These are phyloP conservation scores for Allantophomopsis lycopodina DNA, from an alignment of 2,329 filamentous ascomycete species.

Conservation along the genomic window DNA sequence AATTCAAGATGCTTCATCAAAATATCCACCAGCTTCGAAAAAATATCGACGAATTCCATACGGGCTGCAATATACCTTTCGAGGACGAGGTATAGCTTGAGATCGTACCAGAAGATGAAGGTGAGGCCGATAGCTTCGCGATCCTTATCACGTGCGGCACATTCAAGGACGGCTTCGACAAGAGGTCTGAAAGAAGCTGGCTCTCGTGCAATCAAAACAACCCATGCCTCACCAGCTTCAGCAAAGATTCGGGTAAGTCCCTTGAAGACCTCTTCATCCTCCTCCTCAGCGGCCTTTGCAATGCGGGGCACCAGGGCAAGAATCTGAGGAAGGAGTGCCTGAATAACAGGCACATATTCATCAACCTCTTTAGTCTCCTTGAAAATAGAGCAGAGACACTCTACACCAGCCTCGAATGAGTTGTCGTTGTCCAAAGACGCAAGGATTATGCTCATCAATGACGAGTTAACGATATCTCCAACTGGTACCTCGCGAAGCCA, in stretches of 20 bases:
- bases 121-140: constrained; percentile 87
- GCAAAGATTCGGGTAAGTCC: constrained; percentile 82
- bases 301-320: constrained; percentile 68
- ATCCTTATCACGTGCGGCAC: constrained; percentile 74
- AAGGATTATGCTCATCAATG: constrained; percentile 70
- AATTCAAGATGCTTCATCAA: constrained; percentile 86
- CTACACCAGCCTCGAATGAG: constrained; percentile 77
- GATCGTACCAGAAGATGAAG: constrained; percentile 95
- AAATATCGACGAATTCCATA: constrained; percentile 65
- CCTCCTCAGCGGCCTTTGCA: constrained; percentile 57
- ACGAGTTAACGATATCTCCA: constrained; percentile 69
- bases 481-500: constrained; percentile 92
- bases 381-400: constrained; percentile 86
- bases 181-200: constrained; percentile 69
- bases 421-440: constrained; percentile 60
- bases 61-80: constrained; percentile 81
- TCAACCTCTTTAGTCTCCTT: constrained; percentile 89
- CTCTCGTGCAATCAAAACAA: constrained; percentile 76
- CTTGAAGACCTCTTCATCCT: constrained; percentile 77
- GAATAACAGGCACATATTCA: constrained; percentile 71
- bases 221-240: constrained; percentile 90
- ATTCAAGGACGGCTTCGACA: constrained; percentile 87
- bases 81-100: constrained; percentile 89
- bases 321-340: constrained; percentile 69
- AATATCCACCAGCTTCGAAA: constrained; percentile 80